phyloP scores from a whole-genome alignment of 2,329 filamentous ascomycete genomes.

The Fusarium albidum region DNA sequence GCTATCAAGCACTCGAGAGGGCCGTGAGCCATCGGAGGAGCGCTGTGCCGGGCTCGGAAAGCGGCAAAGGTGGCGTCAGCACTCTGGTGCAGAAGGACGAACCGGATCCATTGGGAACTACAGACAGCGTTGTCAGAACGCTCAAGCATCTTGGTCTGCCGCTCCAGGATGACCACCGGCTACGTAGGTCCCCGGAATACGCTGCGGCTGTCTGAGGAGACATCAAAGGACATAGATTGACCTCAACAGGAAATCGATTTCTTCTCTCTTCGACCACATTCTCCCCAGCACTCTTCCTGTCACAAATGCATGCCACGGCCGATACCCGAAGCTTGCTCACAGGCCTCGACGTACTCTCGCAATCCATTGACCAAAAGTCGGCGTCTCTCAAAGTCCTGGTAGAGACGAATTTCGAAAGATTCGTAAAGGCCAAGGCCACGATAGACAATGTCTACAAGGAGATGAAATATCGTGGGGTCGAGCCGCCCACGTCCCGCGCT shows the following conservation, averaged over 20 bases:
- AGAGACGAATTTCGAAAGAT: constrained; percentile 97
- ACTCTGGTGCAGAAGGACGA: constrained; percentile 91
- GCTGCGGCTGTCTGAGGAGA: constrained; percentile 4
- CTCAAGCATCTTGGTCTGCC: constrained; percentile 79
- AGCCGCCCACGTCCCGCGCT: constrained; percentile 54
- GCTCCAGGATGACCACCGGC: constrained; percentile 81
- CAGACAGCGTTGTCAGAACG: constrained; percentile 84
- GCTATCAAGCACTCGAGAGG: constrained; percentile 85
- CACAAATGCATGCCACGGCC: constrained; percentile 86
- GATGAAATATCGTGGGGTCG: constrained; percentile 80
- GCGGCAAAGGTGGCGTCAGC: constrained; percentile 70
- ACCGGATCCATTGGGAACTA: constrained; percentile 87
- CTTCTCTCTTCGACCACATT: constrained; percentile 95
- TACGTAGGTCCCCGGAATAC: constrained; percentile 64
- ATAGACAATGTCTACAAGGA: constrained; percentile 99
- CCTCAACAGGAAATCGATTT: constrained; percentile 79
- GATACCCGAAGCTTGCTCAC: constrained; percentile 82
- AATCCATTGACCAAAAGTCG: constrained; percentile 96
- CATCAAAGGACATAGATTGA: constrained; percentile 24
- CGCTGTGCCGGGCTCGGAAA: constrained; percentile 73
- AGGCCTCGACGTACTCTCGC: constrained; percentile 85
- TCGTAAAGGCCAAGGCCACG: constrained; percentile 95
- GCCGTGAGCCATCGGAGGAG: constrained; percentile 73
- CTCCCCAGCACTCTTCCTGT: constrained; percentile 89
- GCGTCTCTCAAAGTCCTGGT: constrained; percentile 95